phyloP scores from a whole-genome alignment of 2,329 filamentous ascomycete species.

The Periconia sp. region DNA sequence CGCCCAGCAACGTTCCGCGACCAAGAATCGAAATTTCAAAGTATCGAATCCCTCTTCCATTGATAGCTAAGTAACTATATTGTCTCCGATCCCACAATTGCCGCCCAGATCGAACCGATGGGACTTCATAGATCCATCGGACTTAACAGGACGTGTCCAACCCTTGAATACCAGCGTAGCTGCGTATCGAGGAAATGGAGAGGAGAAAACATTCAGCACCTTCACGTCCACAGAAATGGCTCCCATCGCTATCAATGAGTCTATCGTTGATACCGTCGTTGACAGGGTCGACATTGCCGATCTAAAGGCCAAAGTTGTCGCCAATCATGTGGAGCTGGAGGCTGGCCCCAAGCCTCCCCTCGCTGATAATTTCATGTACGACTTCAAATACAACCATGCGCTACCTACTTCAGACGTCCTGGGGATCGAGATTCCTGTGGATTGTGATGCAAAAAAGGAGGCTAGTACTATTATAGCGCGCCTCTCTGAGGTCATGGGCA shows the following conservation, averaged over 20 bases:
- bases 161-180: not conserved
- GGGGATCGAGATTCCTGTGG: slow-evolving; percentile 13
- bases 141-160: too few relatives aligned
- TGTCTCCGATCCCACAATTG: too few relatives aligned
- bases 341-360: slow-evolving; percentile 26
- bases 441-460: slow-evolving; percentile 7
- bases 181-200: not conserved
- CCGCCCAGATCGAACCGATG: too few relatives aligned
- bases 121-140: too few relatives aligned
- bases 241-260: not conserved
- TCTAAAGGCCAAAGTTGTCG: slow-evolving; percentile 3
- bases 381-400: slow-evolving; percentile 49
- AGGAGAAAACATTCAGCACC: not conserved
- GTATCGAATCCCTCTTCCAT: too few relatives aligned
- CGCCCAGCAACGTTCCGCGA: too few relatives aligned
- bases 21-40: too few relatives aligned
- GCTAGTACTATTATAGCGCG: slow-evolving; percentile 1
- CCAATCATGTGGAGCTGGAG: slow-evolving; percentile 4
- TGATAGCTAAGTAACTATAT: too few relatives aligned
- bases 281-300: too few relatives aligned
- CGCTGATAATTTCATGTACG: slow-evolving; percentile 51
- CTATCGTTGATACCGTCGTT: slow-evolving; percentile 1
- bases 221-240: slow-evolving; percentile 1
- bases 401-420: slow-evolving; percentile 33
- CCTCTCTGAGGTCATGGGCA: slow-evolving; percentile 9